These are phyloP conservation scores for Decorospora gaudefroyi DNA, from an alignment of 2,329 filamentous ascomycete species.

Conservation along the genomic window DNA sequence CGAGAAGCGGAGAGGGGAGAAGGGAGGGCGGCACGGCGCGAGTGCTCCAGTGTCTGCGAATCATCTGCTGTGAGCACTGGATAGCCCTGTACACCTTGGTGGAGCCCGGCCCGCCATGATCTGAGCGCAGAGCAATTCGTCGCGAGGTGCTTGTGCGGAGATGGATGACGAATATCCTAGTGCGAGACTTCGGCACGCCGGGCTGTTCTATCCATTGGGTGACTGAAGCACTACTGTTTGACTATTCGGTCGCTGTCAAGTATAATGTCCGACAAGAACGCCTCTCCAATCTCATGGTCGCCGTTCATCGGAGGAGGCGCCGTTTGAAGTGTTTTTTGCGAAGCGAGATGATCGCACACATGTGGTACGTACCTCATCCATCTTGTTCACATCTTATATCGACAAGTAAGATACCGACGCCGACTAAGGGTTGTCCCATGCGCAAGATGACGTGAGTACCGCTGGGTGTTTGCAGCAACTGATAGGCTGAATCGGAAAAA, in stretches of 20 bases:
- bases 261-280: background rate
- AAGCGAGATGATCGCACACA: constrained; percentile 7
- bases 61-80: constrained; percentile 22
- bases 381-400: background rate
- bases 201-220: constrained; percentile 2
- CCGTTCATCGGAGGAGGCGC: constrained; percentile 15
- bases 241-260: background rate
- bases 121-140: constrained; percentile 16
- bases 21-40: constrained; percentile 42
- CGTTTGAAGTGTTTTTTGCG: constrained; percentile 19
- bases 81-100: constrained; percentile 21
- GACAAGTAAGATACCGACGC: background rate
- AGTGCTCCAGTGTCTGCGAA: constrained; percentile 29
- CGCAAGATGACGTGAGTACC: no score
- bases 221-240: constrained; percentile 12
- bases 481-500: no score
- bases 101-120: constrained; percentile 33
- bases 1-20: constrained; percentile 5
- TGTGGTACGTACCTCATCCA: background rate
- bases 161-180: constrained; percentile 13
- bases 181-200: constrained; percentile 4
- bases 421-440: background rate
- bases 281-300: constrained; percentile 2
- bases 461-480: no score
- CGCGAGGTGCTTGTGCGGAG: constrained; percentile 10